Evolutionary conservation across 768 basidiomycete genomes (phyloP).

Genomic region (Cystobasidium ongulense): DNA sequence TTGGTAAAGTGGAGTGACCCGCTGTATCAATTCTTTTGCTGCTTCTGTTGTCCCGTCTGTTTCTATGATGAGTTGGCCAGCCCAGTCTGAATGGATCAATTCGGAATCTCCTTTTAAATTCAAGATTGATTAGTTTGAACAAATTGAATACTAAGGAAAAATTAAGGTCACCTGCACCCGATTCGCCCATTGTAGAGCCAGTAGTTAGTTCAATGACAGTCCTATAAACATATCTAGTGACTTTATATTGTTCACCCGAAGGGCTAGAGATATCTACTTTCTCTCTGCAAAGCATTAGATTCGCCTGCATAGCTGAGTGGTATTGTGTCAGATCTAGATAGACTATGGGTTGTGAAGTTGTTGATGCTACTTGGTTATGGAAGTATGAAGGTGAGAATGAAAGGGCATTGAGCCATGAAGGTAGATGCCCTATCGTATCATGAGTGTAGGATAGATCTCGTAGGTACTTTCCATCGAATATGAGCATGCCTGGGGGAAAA

Average conservation of each 20-base stretch:
- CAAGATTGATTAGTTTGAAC: not conserved
- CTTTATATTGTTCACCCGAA: constrained; percentile 35
- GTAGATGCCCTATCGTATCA: constrained; percentile 38
- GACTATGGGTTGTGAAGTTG: constrained; percentile 36
- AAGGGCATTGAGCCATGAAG: constrained; percentile 40
- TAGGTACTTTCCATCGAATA: constrained; percentile 39
- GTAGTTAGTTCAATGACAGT: constrained; percentile 25
- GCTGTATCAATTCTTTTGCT: constrained; percentile 30
- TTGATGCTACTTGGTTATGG: constrained; percentile 39
- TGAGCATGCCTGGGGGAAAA: constrained; percentile 5
- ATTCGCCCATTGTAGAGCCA: constrained; percentile 27
- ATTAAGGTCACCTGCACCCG: not conserved
- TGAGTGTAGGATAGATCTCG: constrained; percentile 36
- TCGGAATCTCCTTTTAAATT: constrained; percentile 35
- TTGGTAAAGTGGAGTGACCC: not conserved
- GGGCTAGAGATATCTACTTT: not conserved
- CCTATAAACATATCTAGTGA: constrained; percentile 39
- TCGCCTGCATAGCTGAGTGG: not conserved
- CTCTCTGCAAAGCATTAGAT: constrained; percentile 15
- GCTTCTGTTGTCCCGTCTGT: constrained; percentile 40
- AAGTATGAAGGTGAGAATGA: constrained; percentile 34
- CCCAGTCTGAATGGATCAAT: constrained; percentile 37
- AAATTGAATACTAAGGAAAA: not conserved
- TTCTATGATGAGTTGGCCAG: constrained; percentile 35
- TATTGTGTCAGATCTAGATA: constrained; percentile 18